Percentiles rank a stretch among this genome's conserved stretches.
Evolutionary conservation across 352 stramenopile species (phyloP).

Genomic region (Phytophthora fragariae): DNA sequence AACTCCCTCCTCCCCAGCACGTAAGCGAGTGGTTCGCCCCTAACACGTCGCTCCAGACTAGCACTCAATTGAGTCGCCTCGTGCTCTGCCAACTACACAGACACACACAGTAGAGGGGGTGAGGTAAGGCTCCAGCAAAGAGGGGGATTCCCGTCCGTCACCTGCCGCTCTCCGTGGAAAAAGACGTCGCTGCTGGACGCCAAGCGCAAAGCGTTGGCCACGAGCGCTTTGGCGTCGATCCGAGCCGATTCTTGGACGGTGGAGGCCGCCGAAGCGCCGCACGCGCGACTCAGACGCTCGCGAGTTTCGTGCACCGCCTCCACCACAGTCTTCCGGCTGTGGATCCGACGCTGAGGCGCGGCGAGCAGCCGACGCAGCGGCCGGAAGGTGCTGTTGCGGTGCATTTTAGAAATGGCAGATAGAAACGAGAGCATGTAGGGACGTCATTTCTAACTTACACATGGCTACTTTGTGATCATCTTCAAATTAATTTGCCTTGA

Average conservation of each 20-base stretch:
- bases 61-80: constrained; percentile 42
- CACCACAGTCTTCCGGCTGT: constrained; percentile 24
- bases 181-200: constrained; percentile 61
- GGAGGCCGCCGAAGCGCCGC: background rate
- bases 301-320: constrained; percentile 36
- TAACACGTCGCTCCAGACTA: constrained; percentile 35
- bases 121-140: too few relatives aligned
- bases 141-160: background rate
- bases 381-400: background rate
- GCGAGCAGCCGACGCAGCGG: background rate
- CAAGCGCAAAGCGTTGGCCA: constrained; percentile 58
- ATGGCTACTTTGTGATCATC: too few relatives aligned
- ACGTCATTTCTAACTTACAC: too few relatives aligned
- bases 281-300: constrained; percentile 24
- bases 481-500: too few relatives aligned
- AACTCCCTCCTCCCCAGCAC: constrained; percentile 75
- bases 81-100: constrained; percentile 33
- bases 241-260: constrained; percentile 4
- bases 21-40: constrained; percentile 80
- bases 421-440: too few relatives aligned
- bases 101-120: background rate
- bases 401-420: background rate
- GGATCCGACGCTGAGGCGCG: constrained; percentile 12
- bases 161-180: constrained; percentile 52
- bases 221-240: constrained; percentile 63